Conservation (phyloP, 2,329 filamentous ascomycete genomes). For the Calonectria ilicicola region DNA sequence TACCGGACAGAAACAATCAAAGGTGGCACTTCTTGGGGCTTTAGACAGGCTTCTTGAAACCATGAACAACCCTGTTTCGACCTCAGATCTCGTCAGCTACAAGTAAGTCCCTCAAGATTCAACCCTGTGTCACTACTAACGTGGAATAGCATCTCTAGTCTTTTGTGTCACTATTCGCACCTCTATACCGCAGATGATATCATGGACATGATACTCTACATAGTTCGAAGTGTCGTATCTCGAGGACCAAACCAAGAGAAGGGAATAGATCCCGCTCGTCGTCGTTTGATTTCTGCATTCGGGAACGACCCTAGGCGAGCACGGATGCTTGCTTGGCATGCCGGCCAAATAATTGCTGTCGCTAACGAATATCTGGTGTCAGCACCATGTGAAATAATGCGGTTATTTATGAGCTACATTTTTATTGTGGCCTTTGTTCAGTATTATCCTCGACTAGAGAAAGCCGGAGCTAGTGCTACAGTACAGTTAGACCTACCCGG, state of each 20-base stretch:
- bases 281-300: conserved; percentile 37
- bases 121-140: not conserved
- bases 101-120: conserved; percentile 36
- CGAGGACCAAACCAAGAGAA: conserved; percentile 24
- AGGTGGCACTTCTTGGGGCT: conserved; percentile 31
- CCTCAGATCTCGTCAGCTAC: conserved; percentile 44
- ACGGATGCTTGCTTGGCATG: conserved; percentile 43
- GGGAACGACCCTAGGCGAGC: conserved; percentile 32
- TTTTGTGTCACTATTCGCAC: conserved; percentile 46
- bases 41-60: conserved; percentile 34
- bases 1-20: conserved; percentile 40
- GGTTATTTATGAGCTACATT: conserved; percentile 48
- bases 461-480: not conserved
- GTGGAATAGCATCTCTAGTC: conserved; percentile 36
- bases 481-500: conserved; percentile 36
- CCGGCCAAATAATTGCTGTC: conserved; percentile 45
- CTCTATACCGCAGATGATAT: conserved; percentile 42
- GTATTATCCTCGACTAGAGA: conserved; percentile 31
- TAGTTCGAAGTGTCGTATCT: conserved; percentile 42
- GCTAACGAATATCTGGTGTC: conserved; percentile 46
- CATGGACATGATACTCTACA: conserved; percentile 45
- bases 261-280: conserved; percentile 38
- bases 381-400: conserved; percentile 47
- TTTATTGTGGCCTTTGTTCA: conserved; percentile 43
- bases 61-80: conserved; percentile 37